phyloP scores from a whole-genome alignment of 768 basidiomycete species.

The Clavulina sp. region DNA sequence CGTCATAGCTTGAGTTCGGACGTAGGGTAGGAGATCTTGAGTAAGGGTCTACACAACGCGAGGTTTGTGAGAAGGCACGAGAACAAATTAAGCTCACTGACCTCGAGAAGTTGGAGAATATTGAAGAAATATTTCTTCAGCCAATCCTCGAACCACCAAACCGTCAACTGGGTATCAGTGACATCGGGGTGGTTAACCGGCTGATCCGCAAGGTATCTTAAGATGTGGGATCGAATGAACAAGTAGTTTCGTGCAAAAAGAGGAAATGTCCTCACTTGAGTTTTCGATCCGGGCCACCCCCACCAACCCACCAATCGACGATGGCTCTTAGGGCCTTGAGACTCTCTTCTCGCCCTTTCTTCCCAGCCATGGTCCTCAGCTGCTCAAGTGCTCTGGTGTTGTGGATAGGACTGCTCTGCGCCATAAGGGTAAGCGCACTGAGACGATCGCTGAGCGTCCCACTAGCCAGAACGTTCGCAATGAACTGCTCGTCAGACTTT shows the following conservation, averaged over 20 bases:
- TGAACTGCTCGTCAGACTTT: conserved; percentile 64
- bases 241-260: neutral
- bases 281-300: conserved; percentile 76
- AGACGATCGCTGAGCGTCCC: conserved; percentile 88
- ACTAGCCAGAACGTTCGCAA: conserved; percentile 66
- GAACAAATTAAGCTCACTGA: conserved; percentile 18
- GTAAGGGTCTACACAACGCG: conserved; percentile 40
- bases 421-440: conserved; percentile 75
- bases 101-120: conserved; percentile 79
- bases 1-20: conserved; percentile 67
- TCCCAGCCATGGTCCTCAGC: conserved; percentile 61
- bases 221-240: neutral
- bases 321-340: conserved; percentile 80
- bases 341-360: conserved; percentile 84
- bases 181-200: conserved; percentile 43
- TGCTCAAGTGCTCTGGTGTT: conserved; percentile 66
- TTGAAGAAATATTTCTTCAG: conserved; percentile 94
- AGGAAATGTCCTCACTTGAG: conserved; percentile 40
- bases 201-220: conserved; percentile 83
- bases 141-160: conserved; percentile 96
- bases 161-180: conserved; percentile 53
- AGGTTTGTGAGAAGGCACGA: too few relatives aligned
- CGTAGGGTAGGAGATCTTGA: conserved; percentile 71
- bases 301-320: conserved; percentile 95
- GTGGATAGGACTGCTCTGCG: conserved; percentile 75